Percentiles rank a stretch among this genome's conserved stretches.
Conservation (phyloP, 805 yeast genomes). For the Schwanniomyces yamadae region DNA sequence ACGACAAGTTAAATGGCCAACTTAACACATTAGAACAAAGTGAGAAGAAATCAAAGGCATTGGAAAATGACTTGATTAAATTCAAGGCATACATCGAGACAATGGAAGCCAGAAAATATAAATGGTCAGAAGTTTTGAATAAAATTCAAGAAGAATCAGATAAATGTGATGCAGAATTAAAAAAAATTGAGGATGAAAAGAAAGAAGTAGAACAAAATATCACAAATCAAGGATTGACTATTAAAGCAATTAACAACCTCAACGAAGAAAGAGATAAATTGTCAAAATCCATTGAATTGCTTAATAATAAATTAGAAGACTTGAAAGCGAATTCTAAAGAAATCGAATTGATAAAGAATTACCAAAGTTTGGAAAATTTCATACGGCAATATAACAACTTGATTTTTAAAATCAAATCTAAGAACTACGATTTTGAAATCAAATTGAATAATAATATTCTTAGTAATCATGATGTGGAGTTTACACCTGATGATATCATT, state of each 20-base stretch:
- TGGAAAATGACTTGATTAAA: conserved; percentile 68
- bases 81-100: conserved; percentile 69
- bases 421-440: conserved; percentile 39
- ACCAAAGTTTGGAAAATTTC: conserved; percentile 50
- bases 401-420: conserved; percentile 45
- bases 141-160: conserved; percentile 56
- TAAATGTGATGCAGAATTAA: conserved; percentile 42
- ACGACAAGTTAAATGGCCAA: conserved; percentile 43
- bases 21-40: conserved; percentile 49
- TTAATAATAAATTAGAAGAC: conserved; percentile 44
- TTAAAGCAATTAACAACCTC: conserved; percentile 61
- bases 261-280: conserved; percentile 61
- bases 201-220: conserved; percentile 44
- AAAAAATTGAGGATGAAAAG: conserved; percentile 39
- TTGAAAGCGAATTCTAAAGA: conserved; percentile 48
- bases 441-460: conserved; percentile 19
- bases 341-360: conserved; percentile 46
- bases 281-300: conserved; percentile 50
- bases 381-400: conserved; percentile 57
- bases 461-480: conserved; percentile 10
- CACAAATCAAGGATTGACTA: conserved; percentile 53
- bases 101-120: conserved; percentile 60
- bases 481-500: conserved; percentile 39
- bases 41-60: conserved; percentile 56
- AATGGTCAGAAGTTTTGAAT: conserved; percentile 62